Evolutionary conservation across 1,139 yeast species (phyloP), one percentile per base, ranked within the genome.

Genomic region (Yamadazyma aaseri): DNA sequence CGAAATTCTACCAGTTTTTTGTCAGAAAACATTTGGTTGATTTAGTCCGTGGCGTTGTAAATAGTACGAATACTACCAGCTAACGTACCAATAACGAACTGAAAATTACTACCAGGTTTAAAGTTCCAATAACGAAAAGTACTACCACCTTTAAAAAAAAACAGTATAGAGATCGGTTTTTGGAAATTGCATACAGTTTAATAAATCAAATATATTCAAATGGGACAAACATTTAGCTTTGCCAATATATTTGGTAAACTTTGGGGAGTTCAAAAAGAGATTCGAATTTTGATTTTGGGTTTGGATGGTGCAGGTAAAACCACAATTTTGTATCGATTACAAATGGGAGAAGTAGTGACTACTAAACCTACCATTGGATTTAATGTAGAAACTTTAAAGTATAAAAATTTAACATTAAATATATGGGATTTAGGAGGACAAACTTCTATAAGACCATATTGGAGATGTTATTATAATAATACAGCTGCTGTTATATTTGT

Each of bases 301-400:
- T 69, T 92, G 42, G 98, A 92, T 61, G 97, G 97, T 65, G 97
- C 98, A 3, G 98, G 98, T 35, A 92, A 92, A 58, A 92, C 98
- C 30, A 92, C 98, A 8, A 90, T 92, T 41, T 72, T 92, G 42
- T 92, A 92, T 65, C 78, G 94, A 49, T 71, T 92, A 42, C 97
- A 92, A 49, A 76, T 89, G 61, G 97, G 97, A 16, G 97, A 89
- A 58, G 96, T 89, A 20, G 89, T 89, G 27, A 86, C 94, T 32
- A 89, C 97, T 15, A 92, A 86, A 50, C 97, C 96, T 14, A 89
- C 98, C 7, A 89, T 92, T 46, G 98, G 98, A 5, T 92, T 92
- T 72, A 92, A 92, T 55, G 98, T 92, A 28, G 98, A 92, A 55
- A 92, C 98, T 1, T 69, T 92, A 41, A 81, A 80, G 36, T 92